Base-by-base conservation (phyloP, 2,329 filamentous ascomycete species). In the Huntiella bhutanensis region DNA sequence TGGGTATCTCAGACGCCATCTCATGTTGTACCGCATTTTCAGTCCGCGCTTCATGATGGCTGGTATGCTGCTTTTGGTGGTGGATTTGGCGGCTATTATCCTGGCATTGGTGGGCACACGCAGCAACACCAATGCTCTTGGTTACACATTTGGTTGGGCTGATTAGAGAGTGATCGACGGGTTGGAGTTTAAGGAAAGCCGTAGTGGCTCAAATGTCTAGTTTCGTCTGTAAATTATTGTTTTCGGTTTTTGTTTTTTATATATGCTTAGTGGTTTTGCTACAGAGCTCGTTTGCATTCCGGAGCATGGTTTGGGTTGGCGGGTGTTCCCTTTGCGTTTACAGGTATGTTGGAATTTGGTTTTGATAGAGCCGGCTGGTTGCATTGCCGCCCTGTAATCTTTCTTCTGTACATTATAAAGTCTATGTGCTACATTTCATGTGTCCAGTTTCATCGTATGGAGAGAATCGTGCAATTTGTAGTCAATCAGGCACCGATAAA, bases 1-100 rank as follows among this genome's bases (percentile, higher is more conserved):
- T 0, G 87, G 83, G 1, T 79, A 85, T 64, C 64, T 98, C 56
- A 71, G 91, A 46, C 71, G 91, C 44, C 91, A 98, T 65, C 69
- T 98, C 52, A 98, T 98, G 91, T 71, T 98, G 28, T 98, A 91
- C 63, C 73, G 91, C 37, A 85, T 98, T 38, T 98, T 98, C 57
- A 80, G 73, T 62, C 91, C 91, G 41, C 67, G 88, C 22, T 98
- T 88, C 64, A 83, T 98, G 80, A 72, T 84, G 58, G 85, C 80
- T 0, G 79, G 77, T 0, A 63, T 72, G 3, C 71, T 81, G 43
- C 59, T 96, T 49, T 56, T 88, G 12, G 69, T 87, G 19, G 77
- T 93, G 7, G 88, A 96, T 57, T 52, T 92, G 3, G 70, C 91
- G 2, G 71, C 73, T 1, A 70, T 91, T 5, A 52, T 78, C 11